Evolutionary conservation across 805 yeast genomes (phyloP).

Genomic region (Candida loeiensis): DNA sequence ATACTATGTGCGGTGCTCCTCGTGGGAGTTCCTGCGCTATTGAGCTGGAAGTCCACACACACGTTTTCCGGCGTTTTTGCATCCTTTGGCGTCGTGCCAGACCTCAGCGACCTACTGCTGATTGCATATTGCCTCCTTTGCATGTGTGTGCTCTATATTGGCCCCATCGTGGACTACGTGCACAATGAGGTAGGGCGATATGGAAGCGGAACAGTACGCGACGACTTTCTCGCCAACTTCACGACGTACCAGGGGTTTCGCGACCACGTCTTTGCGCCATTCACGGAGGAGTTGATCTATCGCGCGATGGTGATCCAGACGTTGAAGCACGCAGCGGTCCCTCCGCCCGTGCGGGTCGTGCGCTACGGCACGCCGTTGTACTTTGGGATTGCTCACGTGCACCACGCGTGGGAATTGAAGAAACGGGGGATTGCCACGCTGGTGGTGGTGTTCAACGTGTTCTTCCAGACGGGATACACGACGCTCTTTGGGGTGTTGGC

Average conservation of each 20-base stretch:
- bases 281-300: slow-evolving; percentile 74
- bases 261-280: slow-evolving; percentile 66
- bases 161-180: slow-evolving; percentile 18
- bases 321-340: slow-evolving; percentile 17
- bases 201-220: slow-evolving; percentile 4
- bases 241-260: slow-evolving; percentile 43
- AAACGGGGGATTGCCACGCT: slow-evolving; percentile 34
- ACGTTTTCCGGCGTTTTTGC: slow-evolving; percentile 11
- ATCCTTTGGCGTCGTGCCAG: slow-evolving; percentile 36
- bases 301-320: slow-evolving; percentile 39
- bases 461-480: slow-evolving; percentile 62
- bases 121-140: slow-evolving; percentile 11
- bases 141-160: slow-evolving; percentile 18
- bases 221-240: slow-evolving; percentile 21
- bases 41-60: slow-evolving; percentile 9
- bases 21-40: slow-evolving; percentile 27
- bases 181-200: slow-evolving; percentile 3
- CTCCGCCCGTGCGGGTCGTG: slow-evolving; percentile 19
- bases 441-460: slow-evolving; percentile 33
- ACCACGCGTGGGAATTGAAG: slow-evolving; percentile 50
- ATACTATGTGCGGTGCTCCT: slow-evolving; percentile 28
- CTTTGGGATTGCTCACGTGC: slow-evolving; percentile 77
- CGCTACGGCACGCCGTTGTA: slow-evolving; percentile 48
- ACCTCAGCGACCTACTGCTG: slow-evolving; percentile 18
- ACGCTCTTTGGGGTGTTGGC: slow-evolving; percentile 69